phyloP scores from a whole-genome alignment of 345 rosid species.

The Salix purpurea region DNA sequence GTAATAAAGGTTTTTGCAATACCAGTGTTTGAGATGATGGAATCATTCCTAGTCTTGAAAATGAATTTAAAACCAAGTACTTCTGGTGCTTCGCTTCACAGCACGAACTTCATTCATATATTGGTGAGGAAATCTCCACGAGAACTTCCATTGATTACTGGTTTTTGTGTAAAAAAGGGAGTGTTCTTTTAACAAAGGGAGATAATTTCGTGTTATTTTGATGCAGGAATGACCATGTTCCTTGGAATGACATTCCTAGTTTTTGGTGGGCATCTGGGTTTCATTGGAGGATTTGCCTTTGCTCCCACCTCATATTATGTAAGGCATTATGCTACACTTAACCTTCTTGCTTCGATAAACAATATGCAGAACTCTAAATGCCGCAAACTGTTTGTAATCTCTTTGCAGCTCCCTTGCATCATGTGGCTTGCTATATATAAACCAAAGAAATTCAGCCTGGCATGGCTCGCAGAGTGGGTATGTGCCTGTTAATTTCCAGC shows the following conservation, averaged over 20 bases:
- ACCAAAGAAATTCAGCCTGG: slow-evolving; percentile 54
- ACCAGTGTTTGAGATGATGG: slow-evolving; percentile 66
- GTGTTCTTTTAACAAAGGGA: no score
- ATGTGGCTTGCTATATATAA: slow-evolving; percentile 65
- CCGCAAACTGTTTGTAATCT: no score
- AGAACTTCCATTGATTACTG: not conserved
- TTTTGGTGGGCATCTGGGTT: slow-evolving; percentile 72
- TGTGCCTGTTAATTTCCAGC: no score
- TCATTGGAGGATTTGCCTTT: slow-evolving; percentile 82
- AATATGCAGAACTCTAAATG: no score
- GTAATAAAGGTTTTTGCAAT: slow-evolving; percentile 46
- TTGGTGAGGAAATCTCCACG: slow-evolving; percentile 36
- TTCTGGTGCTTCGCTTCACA: slow-evolving; percentile 42
- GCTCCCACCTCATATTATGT: slow-evolving; percentile 75
- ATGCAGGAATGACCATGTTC: slow-evolving; percentile 56
- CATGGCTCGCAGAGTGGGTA: no score
- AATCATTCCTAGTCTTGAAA: slow-evolving; percentile 42
- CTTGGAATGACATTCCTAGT: slow-evolving; percentile 53
- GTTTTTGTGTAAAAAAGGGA: not conserved
- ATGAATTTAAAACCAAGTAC: slow-evolving; percentile 44
- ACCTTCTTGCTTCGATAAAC: no score
- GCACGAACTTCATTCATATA: slow-evolving; percentile 35
- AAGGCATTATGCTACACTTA: no score
- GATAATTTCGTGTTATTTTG: not conserved
- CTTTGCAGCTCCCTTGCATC: slow-evolving; percentile 72